Base-by-base conservation (phyloP, 768 basidiomycete species). In the Boletus rubescentipes region DNA sequence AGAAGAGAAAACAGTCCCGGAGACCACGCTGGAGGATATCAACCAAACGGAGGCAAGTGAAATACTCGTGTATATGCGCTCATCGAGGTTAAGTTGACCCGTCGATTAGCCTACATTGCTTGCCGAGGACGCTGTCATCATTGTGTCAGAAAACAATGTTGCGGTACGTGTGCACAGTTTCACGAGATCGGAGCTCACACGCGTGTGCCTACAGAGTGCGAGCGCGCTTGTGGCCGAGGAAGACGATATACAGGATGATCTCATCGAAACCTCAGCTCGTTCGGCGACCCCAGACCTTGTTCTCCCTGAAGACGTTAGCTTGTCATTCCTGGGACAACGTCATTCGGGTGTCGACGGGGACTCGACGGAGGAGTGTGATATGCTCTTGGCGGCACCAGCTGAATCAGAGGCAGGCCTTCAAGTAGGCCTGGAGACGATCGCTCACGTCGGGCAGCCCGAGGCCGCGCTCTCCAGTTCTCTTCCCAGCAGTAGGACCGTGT, bases 351-450 rank as follows among this genome's bases (percentile, higher is more conserved):
- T n/a, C n/a, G n/a, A n/a, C n/a, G n/a, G n/a, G n/a, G 55, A 57
- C 16, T 65, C 63, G 34, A 31, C 44, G 32, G 63, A 60, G 23
- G 61, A 65, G 23, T 62, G 55, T 18, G 52, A 57, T 20, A 38
- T 51, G 5, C 54, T 67, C 47, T 23, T 67, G 26, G 14, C 32
- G 2, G 34, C 3, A 18, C 34, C 16, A 2, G 47, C 1, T 7
- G 63, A 54, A 26, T 50, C 39, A 10, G 56, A 55, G 49, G 65
- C 55, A 37, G 11, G 62, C 53, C 15, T 3, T 5, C 3, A 5
- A 49, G 30, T 7, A 5, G 9, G 7, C 14, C 3, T 20, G 2
- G 30, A 30, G 9, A 30, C 5, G 23, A 29, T 30, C 15, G 11
- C 52, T 67, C 31, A 67, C 8, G 31, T 44, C 5, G 34, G 29